phyloP scores from a whole-genome alignment of 2,329 filamentous ascomycete genomes.

The Nothophaeocryptopus gaeumannii region DNA sequence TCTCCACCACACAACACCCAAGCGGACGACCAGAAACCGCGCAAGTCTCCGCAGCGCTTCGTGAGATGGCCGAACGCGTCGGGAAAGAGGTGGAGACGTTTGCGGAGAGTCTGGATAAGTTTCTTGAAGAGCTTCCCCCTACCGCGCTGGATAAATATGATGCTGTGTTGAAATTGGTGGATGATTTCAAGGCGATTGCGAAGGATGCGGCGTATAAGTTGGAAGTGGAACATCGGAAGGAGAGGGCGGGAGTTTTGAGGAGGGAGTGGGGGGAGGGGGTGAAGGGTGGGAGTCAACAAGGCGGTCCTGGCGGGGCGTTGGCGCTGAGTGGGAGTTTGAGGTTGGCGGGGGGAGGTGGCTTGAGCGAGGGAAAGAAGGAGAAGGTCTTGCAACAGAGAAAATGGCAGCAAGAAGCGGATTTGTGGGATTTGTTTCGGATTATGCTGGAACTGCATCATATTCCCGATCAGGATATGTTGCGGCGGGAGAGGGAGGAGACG shows the following conservation, averaged over 20 bases:
- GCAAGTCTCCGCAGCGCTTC: constrained; percentile 42
- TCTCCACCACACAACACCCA: neutral
- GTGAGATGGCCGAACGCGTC: constrained; percentile 64
- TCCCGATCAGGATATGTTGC: constrained; percentile 36
- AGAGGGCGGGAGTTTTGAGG: constrained; percentile 40
- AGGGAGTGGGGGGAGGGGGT: constrained; percentile 32
- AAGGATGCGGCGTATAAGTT: constrained; percentile 48
- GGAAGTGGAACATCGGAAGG: constrained; percentile 41
- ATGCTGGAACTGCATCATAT: constrained; percentile 66
- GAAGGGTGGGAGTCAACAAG: constrained; percentile 4
- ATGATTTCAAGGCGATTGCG: constrained; percentile 50
- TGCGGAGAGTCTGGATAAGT: constrained; percentile 76
- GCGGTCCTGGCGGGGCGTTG: constrained; percentile 9
- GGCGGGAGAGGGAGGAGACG: constrained; percentile 34
- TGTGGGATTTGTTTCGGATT: constrained; percentile 80
- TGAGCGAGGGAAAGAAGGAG: constrained; percentile 30
- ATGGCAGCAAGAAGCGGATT: constrained; percentile 80
- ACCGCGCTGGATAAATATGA: constrained; percentile 51
- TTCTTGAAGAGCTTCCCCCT: constrained; percentile 50
- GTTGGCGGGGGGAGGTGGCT: neutral
- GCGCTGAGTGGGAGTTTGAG: constrained; percentile 15
- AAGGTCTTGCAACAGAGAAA: constrained; percentile 55
- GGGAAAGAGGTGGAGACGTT: constrained; percentile 84
- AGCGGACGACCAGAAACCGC: too few relatives aligned
- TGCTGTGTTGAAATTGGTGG: constrained; percentile 60